Conservation (phyloP, 805 yeast genomes). For the Candida argentea region DNA sequence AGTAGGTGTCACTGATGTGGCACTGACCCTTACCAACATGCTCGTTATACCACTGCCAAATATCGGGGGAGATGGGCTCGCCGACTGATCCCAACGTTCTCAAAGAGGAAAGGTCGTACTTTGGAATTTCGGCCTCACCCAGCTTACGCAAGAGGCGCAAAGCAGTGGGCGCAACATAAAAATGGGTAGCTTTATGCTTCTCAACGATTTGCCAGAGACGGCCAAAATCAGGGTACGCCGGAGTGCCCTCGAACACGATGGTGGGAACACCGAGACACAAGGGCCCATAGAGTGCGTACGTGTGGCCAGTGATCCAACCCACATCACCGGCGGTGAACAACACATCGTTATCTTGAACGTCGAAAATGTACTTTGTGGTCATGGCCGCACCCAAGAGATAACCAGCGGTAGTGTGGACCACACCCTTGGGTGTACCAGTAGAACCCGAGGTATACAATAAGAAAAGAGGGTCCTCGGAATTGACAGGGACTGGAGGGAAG, state of each 20-base stretch:
- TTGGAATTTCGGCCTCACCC: conserved; percentile 53
- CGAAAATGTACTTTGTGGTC: conserved; percentile 69
- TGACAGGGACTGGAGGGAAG: conserved; percentile 64
- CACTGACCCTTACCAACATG: conserved; percentile 60
- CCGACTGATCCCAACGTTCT: conserved; percentile 77
- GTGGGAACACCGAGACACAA: conserved; percentile 67
- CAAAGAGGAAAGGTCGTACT: conserved; percentile 52
- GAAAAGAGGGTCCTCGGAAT: conserved; percentile 75
- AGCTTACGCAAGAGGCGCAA: conserved; percentile 66
- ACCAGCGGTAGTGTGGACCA: conserved; percentile 75
- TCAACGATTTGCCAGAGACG: conserved; percentile 76
- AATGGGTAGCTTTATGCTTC: conserved; percentile 62
- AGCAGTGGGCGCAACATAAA: conserved; percentile 82
- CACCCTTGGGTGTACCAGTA: conserved; percentile 85
- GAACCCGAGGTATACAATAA: conserved; percentile 80
- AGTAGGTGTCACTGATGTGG: conserved; percentile 73
- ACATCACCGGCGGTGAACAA: conserved; percentile 85
- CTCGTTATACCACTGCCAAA: conserved; percentile 81
- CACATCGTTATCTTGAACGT: conserved; percentile 62
- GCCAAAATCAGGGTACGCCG: conserved; percentile 72
- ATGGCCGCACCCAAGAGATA: conserved; percentile 63
- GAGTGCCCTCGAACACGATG: conserved; percentile 78
- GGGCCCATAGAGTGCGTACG: conserved; percentile 79
- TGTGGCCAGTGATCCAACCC: conserved; percentile 89
- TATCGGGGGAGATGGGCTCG: conserved; percentile 78